Evolutionary conservation across 345 rosid species (phyloP).

Genomic region (Anastatica hierochuntica): DNA sequence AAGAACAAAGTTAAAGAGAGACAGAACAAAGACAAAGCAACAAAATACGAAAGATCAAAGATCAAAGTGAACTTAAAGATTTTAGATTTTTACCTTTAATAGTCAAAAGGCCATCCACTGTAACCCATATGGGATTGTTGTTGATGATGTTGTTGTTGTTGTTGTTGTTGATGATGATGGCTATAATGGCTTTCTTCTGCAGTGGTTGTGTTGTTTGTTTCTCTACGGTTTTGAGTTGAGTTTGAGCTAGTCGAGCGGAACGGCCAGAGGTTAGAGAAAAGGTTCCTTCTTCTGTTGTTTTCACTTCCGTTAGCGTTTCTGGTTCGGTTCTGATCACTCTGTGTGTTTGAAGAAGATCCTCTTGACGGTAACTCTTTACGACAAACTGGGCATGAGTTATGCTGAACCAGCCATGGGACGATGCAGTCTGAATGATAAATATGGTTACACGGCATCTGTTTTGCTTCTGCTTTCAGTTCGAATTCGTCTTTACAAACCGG

Average conservation of each 20-base stretch:
- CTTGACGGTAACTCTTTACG: slow-evolving; percentile 67
- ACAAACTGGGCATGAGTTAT: slow-evolving; percentile 80
- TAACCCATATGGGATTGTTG: slow-evolving; percentile 46
- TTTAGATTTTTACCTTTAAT: slow-evolving; percentile 19
- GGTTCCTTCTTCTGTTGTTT: slow-evolving; percentile 40
- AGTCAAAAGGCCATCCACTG: slow-evolving; percentile 79
- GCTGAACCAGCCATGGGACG: slow-evolving; percentile 68
- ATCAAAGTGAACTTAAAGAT: slow-evolving; percentile 1
- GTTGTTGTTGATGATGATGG: slow-evolving; percentile 2
- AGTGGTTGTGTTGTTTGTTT: slow-evolving; percentile 33
- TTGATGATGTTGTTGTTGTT: slow-evolving; percentile 10
- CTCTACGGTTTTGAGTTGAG: slow-evolving; percentile 28
- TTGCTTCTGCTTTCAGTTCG: slow-evolving; percentile 57
- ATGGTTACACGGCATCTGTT: slow-evolving; percentile 75
- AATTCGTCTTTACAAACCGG: slow-evolving; percentile 71
- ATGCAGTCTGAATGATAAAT: slow-evolving; percentile 68
- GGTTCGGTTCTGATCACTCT: slow-evolving; percentile 38
- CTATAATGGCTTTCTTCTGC: slow-evolving; percentile 39
- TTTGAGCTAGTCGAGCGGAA: slow-evolving; percentile 48
- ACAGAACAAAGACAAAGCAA: background rate
- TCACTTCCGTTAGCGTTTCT: too few relatives aligned
- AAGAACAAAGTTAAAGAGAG: too few relatives aligned
- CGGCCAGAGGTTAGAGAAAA: slow-evolving; percentile 65
- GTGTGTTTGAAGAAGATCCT: slow-evolving; percentile 35
- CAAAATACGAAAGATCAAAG: slow-evolving; percentile 13